Conservation (phyloP, 768 basidiomycete species). For the Cystofilobasidium ferigula region DNA sequence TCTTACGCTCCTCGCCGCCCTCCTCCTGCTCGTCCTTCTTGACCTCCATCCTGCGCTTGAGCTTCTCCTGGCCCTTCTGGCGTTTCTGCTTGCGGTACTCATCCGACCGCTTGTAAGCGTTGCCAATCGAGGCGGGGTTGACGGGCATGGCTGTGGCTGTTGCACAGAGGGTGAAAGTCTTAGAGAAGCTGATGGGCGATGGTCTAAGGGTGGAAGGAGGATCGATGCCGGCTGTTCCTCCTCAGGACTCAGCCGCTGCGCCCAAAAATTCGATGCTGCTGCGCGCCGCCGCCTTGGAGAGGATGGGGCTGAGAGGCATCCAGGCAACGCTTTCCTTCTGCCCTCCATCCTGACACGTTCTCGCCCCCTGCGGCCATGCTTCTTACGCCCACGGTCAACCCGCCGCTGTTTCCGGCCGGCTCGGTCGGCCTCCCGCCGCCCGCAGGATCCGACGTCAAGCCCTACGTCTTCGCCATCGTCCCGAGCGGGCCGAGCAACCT, state of each 20-base stretch:
- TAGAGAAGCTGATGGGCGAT: neutral
- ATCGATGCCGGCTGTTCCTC: neutral
- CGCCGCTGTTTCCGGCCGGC: neutral
- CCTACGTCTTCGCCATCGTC: constrained; percentile 22
- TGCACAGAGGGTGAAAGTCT: too few relatives aligned
- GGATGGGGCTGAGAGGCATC: neutral
- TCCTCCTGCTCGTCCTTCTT: constrained; percentile 33
- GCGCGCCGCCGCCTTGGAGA: neutral
- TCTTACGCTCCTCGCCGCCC: constrained; percentile 48
- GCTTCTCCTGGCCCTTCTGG: constrained; percentile 65
- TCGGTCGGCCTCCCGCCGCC: neutral
- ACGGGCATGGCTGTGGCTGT: constrained; percentile 18
- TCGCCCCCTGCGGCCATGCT: neutral
- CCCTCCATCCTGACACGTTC: neutral
- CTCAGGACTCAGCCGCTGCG: neutral
- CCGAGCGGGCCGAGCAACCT: neutral
- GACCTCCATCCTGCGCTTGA: constrained; percentile 61
- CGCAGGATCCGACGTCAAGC: neutral
- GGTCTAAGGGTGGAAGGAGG: neutral
- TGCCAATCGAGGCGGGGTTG: constrained; percentile 48
- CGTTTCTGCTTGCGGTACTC: constrained; percentile 60
- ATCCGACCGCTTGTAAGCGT: constrained; percentile 79
- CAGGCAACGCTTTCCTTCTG: neutral
- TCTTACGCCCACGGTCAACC: neutral
- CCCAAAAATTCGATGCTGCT: neutral